Conservation (phyloP, 2,329 filamentous ascomycete genomes). For the Aphanocladium album region DNA sequence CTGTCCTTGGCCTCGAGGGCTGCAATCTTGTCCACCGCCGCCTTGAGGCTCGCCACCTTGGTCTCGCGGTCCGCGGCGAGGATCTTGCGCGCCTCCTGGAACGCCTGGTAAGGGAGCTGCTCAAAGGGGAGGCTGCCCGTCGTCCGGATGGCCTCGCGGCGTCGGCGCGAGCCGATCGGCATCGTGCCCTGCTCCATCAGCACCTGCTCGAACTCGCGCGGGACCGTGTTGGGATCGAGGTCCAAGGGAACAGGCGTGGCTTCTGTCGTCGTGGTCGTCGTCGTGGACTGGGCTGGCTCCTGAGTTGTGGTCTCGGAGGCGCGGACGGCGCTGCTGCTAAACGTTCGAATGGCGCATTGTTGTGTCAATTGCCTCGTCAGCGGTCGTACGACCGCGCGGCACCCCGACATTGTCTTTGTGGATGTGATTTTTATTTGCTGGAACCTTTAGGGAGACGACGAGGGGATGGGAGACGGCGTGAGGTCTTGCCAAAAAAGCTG, state of each 20-base stretch:
- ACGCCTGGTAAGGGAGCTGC: conserved; percentile 93
- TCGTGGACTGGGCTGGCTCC: conserved; percentile 11
- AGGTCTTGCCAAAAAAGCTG: conserved; percentile 24
- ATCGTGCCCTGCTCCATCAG: conserved; percentile 64
- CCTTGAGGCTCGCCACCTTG: conserved; percentile 70
- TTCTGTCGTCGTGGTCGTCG: conserved; percentile 13
- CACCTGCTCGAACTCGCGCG: conserved; percentile 53
- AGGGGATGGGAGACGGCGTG: conserved; percentile 11
- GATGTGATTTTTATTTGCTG: conserved; percentile 5
- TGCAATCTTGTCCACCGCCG: conserved; percentile 63
- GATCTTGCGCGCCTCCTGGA: conserved; percentile 88
- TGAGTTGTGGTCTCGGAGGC: conserved; percentile 22
- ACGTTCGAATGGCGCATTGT: conserved; percentile 33
- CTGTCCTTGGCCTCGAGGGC: conserved; percentile 56
- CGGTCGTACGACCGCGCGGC: conserved; percentile 54
- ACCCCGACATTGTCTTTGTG: conserved; percentile 48
- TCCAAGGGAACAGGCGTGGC: conserved; percentile 34
- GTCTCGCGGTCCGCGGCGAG: conserved; percentile 73
- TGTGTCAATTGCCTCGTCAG: conserved; percentile 48
- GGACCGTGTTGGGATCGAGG: conserved; percentile 65
- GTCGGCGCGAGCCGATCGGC: conserved; percentile 79
- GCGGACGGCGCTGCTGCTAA: conserved; percentile 29
- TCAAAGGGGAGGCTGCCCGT: conserved; percentile 75
- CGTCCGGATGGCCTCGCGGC: conserved; percentile 66
- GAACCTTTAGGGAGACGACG: conserved; percentile 12